These are phyloP conservation scores for Coemansia sp. DNA, from an alignment of 192 early-diverging fungal genomes.

Conservation along the genomic window DNA sequence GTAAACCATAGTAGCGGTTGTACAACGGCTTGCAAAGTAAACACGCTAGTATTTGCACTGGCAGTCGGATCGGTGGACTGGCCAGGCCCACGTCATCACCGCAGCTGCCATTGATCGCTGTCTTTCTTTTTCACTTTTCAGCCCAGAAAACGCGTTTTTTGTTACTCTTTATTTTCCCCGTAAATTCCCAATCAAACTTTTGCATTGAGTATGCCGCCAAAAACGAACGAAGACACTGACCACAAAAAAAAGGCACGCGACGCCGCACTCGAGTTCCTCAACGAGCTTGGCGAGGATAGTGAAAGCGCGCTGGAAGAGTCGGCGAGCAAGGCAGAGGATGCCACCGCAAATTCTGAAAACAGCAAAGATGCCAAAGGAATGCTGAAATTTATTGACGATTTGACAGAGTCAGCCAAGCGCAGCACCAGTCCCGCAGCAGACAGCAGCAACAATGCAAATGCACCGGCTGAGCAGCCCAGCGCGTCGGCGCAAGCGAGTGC, in stretches of 20 bases:
- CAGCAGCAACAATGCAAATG: constrained; percentile 3
- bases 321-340: constrained; percentile 7
- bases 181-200: neutral
- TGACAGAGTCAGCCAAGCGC: constrained; percentile 53
- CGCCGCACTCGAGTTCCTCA: constrained; percentile 53
- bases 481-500: neutral
- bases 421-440: constrained; percentile 14
- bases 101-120: too few relatives aligned
- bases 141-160: neutral
- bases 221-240: constrained; percentile 15
- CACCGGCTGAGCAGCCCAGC: neutral
- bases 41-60: too few relatives aligned
- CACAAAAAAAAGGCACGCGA: constrained; percentile 53
- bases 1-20: too few relatives aligned
- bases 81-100: too few relatives aligned
- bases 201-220: constrained; percentile 32
- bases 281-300: constrained; percentile 41
- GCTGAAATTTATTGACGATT: constrained; percentile 51
- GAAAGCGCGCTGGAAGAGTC: constrained; percentile 3
- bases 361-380: constrained; percentile 34
- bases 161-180: neutral
- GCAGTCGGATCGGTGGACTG: too few relatives aligned
- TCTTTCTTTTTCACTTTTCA: too few relatives aligned
- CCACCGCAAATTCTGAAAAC: constrained; percentile 13
- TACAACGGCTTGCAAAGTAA: too few relatives aligned